Conservation (phyloP, 1,284 basidiomycete species). For the Trichosporon sp. region DNA sequence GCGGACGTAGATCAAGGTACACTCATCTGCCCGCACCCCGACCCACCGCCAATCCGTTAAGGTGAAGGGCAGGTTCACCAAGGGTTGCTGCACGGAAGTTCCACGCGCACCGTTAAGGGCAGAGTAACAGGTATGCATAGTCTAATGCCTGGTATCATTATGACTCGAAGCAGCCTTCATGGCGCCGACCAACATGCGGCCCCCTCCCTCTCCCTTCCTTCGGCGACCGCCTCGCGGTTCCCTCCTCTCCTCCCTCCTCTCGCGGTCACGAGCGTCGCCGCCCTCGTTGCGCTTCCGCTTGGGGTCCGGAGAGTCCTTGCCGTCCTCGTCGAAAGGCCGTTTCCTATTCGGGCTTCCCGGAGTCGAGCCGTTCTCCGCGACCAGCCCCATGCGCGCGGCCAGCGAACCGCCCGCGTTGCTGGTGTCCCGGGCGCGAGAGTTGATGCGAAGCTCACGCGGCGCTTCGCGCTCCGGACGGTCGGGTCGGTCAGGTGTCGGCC, state of each 20-base stretch:
- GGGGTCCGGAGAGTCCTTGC: neutral
- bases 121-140: slow-evolving; percentile 6
- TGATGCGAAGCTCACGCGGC: slow-evolving; percentile 1
- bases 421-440: neutral
- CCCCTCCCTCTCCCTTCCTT: neutral
- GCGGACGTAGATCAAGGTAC: no score
- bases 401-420: neutral
- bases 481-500: neutral
- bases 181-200: neutral
- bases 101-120: neutral
- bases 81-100: no score
- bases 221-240: slow-evolving; percentile 3
- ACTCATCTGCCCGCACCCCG: no score
- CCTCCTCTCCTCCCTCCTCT: slow-evolving; percentile 2
- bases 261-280: slow-evolving; percentile 7
- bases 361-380: neutral
- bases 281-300: neutral
- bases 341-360: neutral
- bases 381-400: neutral
- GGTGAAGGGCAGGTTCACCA: no score
- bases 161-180: neutral
- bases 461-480: slow-evolving; percentile 2
- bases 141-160: slow-evolving; percentile 5
- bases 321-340: neutral
- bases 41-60: no score